These are phyloP conservation scores for Blastobotrys serpentis DNA, from an alignment of 1,139 yeast genomes.

Conservation along the genomic window DNA sequence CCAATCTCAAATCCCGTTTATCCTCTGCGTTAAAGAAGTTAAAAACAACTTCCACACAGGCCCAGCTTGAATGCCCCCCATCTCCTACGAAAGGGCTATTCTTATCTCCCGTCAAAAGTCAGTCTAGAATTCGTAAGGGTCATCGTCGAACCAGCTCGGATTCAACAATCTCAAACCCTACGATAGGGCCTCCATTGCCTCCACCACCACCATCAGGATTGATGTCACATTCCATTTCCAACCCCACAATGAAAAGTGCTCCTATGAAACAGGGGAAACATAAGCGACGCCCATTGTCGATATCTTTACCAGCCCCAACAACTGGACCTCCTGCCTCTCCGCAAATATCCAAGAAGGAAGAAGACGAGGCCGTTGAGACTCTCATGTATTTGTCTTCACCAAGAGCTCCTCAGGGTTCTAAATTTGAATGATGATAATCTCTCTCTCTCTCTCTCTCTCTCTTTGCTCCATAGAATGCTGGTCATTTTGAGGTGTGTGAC, in stretches of 20 bases:
- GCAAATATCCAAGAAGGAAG: conserved; percentile 22
- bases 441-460: too few relatives aligned
- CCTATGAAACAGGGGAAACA: background rate
- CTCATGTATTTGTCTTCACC: conserved; percentile 50
- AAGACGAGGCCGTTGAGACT: conserved; percentile 49
- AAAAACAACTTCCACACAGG: conserved; percentile 35
- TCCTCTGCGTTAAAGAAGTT: conserved; percentile 49
- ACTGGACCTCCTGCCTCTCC: conserved; percentile 4
- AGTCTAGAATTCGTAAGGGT: conserved; percentile 2
- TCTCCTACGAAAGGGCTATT: conserved; percentile 4
- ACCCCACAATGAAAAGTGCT: background rate
- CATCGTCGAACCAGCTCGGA: conserved; percentile 18
- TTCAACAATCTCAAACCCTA: conserved; percentile 4
- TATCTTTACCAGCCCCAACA: conserved; percentile 5
- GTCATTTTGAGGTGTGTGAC: background rate
- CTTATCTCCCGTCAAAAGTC: background rate
- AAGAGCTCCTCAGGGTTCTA: conserved; percentile 14
- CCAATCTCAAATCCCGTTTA: conserved; percentile 45
- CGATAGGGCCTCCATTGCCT: background rate
- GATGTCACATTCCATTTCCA: conserved; percentile 3
- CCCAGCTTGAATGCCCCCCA: conserved; percentile 26
- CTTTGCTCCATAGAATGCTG: background rate
- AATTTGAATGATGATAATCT: conserved; percentile 4
- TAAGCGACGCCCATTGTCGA: conserved; percentile 7
- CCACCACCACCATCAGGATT: background rate